phyloP scores from a whole-genome alignment of 306 rosid species.

The Cotoneaster glaucophyllus region DNA sequence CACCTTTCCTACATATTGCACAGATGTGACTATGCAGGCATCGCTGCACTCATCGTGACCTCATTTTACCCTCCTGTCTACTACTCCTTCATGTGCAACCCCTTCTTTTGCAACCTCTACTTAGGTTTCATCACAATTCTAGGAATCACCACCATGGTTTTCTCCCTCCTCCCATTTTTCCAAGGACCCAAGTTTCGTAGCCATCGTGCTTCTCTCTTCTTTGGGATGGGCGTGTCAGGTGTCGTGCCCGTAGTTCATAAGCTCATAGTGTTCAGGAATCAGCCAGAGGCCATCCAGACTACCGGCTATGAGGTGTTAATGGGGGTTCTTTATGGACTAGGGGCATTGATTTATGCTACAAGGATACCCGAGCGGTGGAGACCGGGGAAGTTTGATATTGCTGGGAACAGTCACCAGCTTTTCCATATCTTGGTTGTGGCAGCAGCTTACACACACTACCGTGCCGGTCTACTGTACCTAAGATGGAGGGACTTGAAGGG shows the following conservation, averaged over 20 bases:
- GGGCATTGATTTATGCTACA: conserved; percentile 49
- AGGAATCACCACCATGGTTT: conserved; percentile 33
- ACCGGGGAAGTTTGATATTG: conserved; percentile 66
- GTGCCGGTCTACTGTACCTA: conserved; percentile 39
- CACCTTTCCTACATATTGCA: conserved; percentile 45
- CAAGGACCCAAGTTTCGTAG: conserved; percentile 36
- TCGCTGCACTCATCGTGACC: conserved; percentile 49
- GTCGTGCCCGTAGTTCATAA: conserved; percentile 48
- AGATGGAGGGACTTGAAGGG: conserved; percentile 52
- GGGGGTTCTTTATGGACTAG: conserved; percentile 54
- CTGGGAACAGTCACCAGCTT: conserved; percentile 59
- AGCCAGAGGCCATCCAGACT: conserved; percentile 42
- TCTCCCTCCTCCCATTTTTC: conserved; percentile 44
- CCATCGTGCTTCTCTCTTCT: conserved; percentile 48
- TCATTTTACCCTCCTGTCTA: conserved; percentile 61
- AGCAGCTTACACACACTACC: conserved; percentile 56
- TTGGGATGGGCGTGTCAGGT: conserved; percentile 49
- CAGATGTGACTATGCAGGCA: conserved; percentile 54
- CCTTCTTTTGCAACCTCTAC: conserved; percentile 45
- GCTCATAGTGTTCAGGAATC: conserved; percentile 31
- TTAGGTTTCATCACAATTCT: conserved; percentile 43
- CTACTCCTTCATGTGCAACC: conserved; percentile 64
- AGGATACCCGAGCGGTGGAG: conserved; percentile 60
- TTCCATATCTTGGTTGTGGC: conserved; percentile 68
- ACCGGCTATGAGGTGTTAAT: conserved; percentile 45